These are phyloP conservation scores for Nepenthes gracilis DNA, from an alignment of 148 eudicot genomes.

Conservation along the genomic window DNA sequence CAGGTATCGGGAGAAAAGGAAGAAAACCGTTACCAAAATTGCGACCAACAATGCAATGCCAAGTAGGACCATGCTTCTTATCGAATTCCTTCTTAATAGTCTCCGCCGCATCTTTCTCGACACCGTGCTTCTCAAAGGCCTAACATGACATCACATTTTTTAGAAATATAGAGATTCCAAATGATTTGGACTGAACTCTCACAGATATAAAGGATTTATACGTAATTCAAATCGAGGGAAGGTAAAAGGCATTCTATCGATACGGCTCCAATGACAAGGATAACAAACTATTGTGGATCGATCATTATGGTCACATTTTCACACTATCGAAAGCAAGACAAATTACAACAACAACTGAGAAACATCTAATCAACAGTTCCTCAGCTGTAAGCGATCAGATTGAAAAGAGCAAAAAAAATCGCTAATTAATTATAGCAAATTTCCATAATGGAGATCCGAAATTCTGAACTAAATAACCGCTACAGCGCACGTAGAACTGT, in stretches of 20 bases:
- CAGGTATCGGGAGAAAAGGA: neutral
- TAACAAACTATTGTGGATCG: too few species aligned
- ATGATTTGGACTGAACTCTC: neutral
- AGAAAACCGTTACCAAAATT: slow-evolving; percentile 57
- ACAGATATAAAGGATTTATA: neutral
- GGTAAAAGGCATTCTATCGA: too few species aligned
- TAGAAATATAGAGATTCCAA: neutral
- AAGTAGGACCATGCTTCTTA: slow-evolving; percentile 81
- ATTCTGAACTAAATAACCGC: neutral
- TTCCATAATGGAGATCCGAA: neutral
- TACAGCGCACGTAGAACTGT: neutral
- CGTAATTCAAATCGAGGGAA: too few species aligned
- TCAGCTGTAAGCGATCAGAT: neutral
- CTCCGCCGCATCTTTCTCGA: slow-evolving; percentile 98
- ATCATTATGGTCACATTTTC: too few species aligned
- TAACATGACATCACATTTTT: slow-evolving; percentile 5
- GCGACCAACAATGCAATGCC: slow-evolving; percentile 99
- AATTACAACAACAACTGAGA: too few species aligned
- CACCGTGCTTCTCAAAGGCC: slow-evolving; percentile 82
- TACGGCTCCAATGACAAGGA: too few species aligned
- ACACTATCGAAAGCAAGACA: too few species aligned
- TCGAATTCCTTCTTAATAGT: slow-evolving; percentile 91
- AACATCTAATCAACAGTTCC: neutral
- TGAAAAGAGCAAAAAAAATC: neutral
- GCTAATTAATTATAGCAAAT: neutral